Conservation (phyloP, 805 yeast species). For the Hanseniaspora occidentalis region DNA sequence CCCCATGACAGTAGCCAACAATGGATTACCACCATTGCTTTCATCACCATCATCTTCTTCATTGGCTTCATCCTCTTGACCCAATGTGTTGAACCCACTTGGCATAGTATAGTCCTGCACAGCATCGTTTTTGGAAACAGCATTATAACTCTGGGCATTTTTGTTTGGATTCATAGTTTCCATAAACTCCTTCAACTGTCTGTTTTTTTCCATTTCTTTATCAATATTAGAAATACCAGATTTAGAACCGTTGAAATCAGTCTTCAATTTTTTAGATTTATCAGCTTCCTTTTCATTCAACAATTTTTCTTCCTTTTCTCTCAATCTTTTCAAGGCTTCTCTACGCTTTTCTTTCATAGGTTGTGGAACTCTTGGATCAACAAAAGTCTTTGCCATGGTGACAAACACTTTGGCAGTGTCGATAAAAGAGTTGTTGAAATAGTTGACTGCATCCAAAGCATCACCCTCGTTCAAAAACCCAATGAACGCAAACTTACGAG, state of each 20-base stretch:
- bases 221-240: slow-evolving; percentile 29
- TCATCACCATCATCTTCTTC: slow-evolving; percentile 27
- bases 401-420: slow-evolving; percentile 77
- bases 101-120: too few relatives aligned
- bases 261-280: slow-evolving; percentile 26
- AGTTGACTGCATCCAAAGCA: slow-evolving; percentile 67
- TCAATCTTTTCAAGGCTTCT: slow-evolving; percentile 35
- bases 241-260: slow-evolving; percentile 16
- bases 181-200: slow-evolving; percentile 66
- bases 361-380: slow-evolving; percentile 70
- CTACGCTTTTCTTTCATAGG: slow-evolving; percentile 43
- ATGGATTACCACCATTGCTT: slow-evolving; percentile 24
- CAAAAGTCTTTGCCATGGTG: slow-evolving; percentile 69
- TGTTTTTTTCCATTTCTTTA: slow-evolving; percentile 49
- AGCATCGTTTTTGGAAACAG: slow-evolving; percentile 24
- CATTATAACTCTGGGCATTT: slow-evolving; percentile 40
- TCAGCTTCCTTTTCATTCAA: slow-evolving; percentile 29
- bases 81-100: slow-evolving; percentile 5
- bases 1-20: slow-evolving; percentile 29
- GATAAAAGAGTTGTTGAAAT: slow-evolving; percentile 65
- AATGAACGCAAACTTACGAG: slow-evolving; percentile 86
- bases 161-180: slow-evolving; percentile 70
- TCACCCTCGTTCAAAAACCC: slow-evolving; percentile 68
- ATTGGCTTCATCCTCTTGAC: slow-evolving; percentile 13
- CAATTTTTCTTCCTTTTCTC: slow-evolving; percentile 36